Base-by-base conservation (phyloP, 2,329 filamentous ascomycete species). In the Paracoccidioides brasiliensis region DNA sequence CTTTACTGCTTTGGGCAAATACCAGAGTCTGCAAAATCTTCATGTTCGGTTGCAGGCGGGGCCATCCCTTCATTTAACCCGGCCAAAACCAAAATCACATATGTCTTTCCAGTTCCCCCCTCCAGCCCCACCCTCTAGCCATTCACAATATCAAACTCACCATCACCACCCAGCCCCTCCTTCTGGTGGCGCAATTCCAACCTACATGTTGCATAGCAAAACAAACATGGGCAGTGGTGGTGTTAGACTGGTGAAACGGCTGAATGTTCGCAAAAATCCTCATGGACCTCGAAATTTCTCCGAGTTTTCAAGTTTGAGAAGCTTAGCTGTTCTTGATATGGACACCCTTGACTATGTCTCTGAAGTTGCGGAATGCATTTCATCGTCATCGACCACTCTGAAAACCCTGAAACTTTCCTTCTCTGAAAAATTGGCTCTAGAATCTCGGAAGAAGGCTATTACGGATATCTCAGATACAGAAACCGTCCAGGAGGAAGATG, bases 1-100 rank as follows among this genome's bases (percentile, higher is more conserved):
- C 4, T 84, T 81, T 67, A 73, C 73, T 56, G 74, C 75, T 38
- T 70, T 85, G 9, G 81, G 83, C 63, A 67, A 72, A 38, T 79
- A 83, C 55, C 58, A 69, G 15, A 72, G 76, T 5, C 71, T 85
- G 33, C 74, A 74, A 55, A 69, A 78, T 57, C 62, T 85, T 10
- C 78, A 82, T 59, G 63, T 85, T 45, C 78, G 82, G 55, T 74
- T 84, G 67, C 81, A 83, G 58, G 70, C 73, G 3, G 81, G 80
- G 1, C 71, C 73, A 1, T 82, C 81, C 0, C 72, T 80, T 49
- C 82, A 80, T 62, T 58, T 63, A 68, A 5, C 78, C 75, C 4
- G 77, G 75, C 1, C 74, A 50, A 38, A 76, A 74, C 9, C 72
- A 59, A 52, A 43, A 50, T 41, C 50, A 15, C 44, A 50, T 30